Base-by-base conservation (phyloP, 805 yeast species). In the Teunomyces tritomae region DNA sequence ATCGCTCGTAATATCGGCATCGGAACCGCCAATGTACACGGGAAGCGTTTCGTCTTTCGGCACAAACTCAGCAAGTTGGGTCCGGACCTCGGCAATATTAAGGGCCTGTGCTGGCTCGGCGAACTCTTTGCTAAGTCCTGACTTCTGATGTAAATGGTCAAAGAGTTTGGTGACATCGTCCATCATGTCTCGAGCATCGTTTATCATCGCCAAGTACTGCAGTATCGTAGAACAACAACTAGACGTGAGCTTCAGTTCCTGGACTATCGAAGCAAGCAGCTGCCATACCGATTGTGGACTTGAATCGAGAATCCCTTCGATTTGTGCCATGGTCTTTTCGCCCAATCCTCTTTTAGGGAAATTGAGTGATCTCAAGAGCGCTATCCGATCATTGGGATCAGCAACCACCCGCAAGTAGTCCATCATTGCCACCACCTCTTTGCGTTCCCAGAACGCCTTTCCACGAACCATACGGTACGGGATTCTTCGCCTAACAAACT, bases 391-490 rank as follows among this genome's bases (percentile, higher is more conserved):
- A 45, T 67, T 62, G 20, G 76, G 79, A 26, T 84, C 77, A 4
- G 79, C 73, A 4, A 87, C 69, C 1, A 84, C 80, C 28, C 89
- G 74, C 26, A 92, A 59, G 53, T 83, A 82, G 57, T 85, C 87
- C 37, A 89, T 50, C 48, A 87, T 73, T 0, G 79, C 65, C 17
- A 73, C 70, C 11, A 89, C 83, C 57, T 88, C 96, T 47, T 78
- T 79, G 35, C 85, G 64, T 35, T 86, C 89, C 92, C 95, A 88
- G 57, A 89, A 87, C 1, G 89, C 84, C 39, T 73, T 73, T 0
- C 97, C 97, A 45, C 84, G 83, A 0, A 86, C 73, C 49, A 90
- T 76, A 7, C 68, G 65, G 57, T 87, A 87, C 0, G 94, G 90
- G 2, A 90, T 76, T 3, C 77, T 69, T 2, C 65, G 62, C 42